These are phyloP conservation scores for Lodderomyces orthopsilosis DNA, from an alignment of 1,139 yeast genomes.

Conservation along the genomic window DNA sequence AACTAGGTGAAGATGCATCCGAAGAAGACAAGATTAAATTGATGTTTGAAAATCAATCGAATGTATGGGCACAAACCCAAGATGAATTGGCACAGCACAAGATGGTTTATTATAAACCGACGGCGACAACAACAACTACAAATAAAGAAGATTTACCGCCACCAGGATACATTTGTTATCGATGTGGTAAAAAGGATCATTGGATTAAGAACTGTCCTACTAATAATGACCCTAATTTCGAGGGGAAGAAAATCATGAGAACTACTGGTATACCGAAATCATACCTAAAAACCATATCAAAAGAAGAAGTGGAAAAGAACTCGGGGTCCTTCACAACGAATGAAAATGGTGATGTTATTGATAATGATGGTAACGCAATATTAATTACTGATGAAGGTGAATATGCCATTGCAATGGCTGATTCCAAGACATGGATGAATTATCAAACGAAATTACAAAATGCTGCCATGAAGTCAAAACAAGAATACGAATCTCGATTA, in stretches of 20 bases:
- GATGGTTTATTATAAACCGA: conserved; percentile 54
- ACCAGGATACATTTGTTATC: conserved; percentile 90
- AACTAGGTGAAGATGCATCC: conserved; percentile 40
- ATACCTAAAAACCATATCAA: conserved; percentile 72
- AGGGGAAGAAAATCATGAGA: conserved; percentile 83
- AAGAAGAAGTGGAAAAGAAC: conserved; percentile 43
- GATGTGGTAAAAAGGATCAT: conserved; percentile 96
- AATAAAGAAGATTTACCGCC: conserved; percentile 73
- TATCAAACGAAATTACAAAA: conserved; percentile 69
- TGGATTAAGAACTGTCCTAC: conserved; percentile 97
- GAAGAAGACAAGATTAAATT: conserved; percentile 87
- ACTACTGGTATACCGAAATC: conserved; percentile 98
- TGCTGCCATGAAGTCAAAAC: conserved; percentile 48
- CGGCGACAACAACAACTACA: conserved; percentile 19
- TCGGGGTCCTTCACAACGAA: conserved; percentile 30
- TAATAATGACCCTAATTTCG: conserved; percentile 87
- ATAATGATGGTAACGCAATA: conserved; percentile 65
- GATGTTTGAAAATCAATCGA: conserved; percentile 91
- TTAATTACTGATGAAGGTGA: conserved; percentile 95
- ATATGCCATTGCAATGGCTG: conserved; percentile 93
- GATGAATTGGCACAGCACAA: conserved; percentile 81
- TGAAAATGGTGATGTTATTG: conserved; percentile 49
- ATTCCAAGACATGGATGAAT: conserved; percentile 85
- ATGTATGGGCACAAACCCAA: conserved; percentile 93
- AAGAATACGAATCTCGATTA: conserved; percentile 38